Evolutionary conservation across 169 alveolate species (phyloP), one percentile per base, ranked within the genome.

Genomic region (Prorocentrum cordatum): DNA sequence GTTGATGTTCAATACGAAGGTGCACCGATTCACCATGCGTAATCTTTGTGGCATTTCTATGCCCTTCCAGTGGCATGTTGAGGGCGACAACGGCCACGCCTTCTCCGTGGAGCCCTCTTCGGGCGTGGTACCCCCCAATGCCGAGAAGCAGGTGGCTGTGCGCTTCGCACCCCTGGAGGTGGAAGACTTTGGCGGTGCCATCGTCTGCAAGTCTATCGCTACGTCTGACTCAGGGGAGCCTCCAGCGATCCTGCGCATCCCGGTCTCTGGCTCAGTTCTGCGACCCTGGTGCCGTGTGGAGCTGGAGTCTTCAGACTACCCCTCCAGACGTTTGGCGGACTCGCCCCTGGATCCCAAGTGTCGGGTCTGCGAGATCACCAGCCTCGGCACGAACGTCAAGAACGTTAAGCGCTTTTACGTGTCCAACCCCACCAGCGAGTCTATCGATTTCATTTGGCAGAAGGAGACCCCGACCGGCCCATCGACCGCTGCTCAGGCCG

Each of bases 381-480:
- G 89, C 89, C 61, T 79, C 31, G 89, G 89, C 68, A 61, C 77
- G 47, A 14, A 79, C 18, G 89, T 79, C 77, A 79, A 79, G 89
- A 79, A 79, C 73, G 61, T 77, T 33, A 79, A 79, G 75, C 62
- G 89, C 38, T 79, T 79, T 77, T 79, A 79, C n/a, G 50, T 75
- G 36, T 50, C 54, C 72, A 79, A 79, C 64, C 89, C 89, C 42
- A 79, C 89, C 3, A 77, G 77, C 26, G 89, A 79, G 33, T 50
- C 89, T 0, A 36, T 59, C 45, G 89, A 79, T 16, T 79, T 79
- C 47, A 58, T 79, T 4, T 79, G 89, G 89, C 9, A 12, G 54
- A 42, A 16, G 16, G 54, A 42, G 54, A 42, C 16, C n/a, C 54
- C 89, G 61, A n/a, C n/a, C n/a, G n/a, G n/a, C n/a, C n/a, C n/a